A percentile compares a stretch with the other conserved stretches of the same genome.
Conservation (phyloP, 75 land plant species). For the Sequoia sempervirens region DNA sequence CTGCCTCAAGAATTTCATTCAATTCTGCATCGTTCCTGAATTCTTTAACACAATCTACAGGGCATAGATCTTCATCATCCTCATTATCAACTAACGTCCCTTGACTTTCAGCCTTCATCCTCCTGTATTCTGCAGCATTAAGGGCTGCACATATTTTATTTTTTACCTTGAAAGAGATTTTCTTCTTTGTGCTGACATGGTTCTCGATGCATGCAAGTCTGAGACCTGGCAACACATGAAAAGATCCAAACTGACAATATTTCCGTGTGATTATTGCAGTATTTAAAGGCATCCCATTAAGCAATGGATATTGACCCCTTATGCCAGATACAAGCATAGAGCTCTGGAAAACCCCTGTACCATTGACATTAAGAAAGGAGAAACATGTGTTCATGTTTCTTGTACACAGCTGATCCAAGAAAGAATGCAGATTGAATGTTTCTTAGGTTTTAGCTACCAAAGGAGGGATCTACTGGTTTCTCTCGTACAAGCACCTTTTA, state of each 20-base stretch:
- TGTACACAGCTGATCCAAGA: not conserved
- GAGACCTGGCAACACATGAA: slow-evolving; percentile 4
- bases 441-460: not conserved
- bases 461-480: not conserved
- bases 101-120: slow-evolving; percentile 10
- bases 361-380: slow-evolving; percentile 1
- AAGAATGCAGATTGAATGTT: slow-evolving; percentile 3
- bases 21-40: slow-evolving; percentile 72
- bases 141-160: slow-evolving; percentile 3
- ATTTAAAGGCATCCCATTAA: not conserved
- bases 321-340: not conserved
- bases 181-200: not conserved
- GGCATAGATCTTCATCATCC: slow-evolving; percentile 79
- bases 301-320: not conserved
- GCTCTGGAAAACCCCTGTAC: not conserved
- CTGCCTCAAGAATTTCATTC: slow-evolving; percentile 41
- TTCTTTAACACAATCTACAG: slow-evolving; percentile 92
- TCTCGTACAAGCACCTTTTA: not conserved
- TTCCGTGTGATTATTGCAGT: not conserved
- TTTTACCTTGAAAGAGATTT: not conserved
- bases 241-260: not conserved
- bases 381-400: slow-evolving; percentile 1
- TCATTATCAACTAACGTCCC: slow-evolving; percentile 21
- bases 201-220: not conserved
- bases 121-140: slow-evolving; percentile 9